These are phyloP conservation scores for Scheffersomyces coipomensis DNA, from an alignment of 805 yeast genomes.

Conservation along the genomic window DNA sequence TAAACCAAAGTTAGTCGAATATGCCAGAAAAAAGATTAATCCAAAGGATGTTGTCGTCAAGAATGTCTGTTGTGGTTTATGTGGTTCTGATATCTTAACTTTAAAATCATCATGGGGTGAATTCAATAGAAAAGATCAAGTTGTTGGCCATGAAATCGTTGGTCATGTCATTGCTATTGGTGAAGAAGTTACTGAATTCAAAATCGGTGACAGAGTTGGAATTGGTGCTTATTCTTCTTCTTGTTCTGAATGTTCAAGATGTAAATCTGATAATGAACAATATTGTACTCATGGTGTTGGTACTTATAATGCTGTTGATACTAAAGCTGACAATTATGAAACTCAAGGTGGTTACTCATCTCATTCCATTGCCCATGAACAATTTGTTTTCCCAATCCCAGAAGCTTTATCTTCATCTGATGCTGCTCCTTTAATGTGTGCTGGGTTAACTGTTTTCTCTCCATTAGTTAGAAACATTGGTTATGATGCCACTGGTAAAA, in stretches of 20 bases:
- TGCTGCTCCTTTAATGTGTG: conserved; percentile 57
- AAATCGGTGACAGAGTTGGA: conserved; percentile 76
- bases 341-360: conserved; percentile 53
- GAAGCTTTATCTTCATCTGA: conserved; percentile 36
- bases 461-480: conserved; percentile 46
- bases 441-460: conserved; percentile 53
- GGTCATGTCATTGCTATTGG: conserved; percentile 67
- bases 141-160: conserved; percentile 65
- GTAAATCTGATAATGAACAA: conserved; percentile 35
- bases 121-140: conserved; percentile 26
- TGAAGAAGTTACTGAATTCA: conserved; percentile 45
- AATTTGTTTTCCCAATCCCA: conserved; percentile 49
- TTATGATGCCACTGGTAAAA: conserved; percentile 23
- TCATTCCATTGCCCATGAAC: conserved; percentile 42
- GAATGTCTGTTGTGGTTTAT: conserved; percentile 62
- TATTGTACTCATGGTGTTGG: conserved; percentile 49
- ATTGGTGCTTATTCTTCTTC: conserved; percentile 68
- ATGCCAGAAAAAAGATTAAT: conserved; percentile 22
- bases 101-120: conserved; percentile 53
- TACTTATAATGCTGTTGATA: conserved; percentile 52
- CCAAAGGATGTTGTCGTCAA: conserved; percentile 53
- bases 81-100: conserved; percentile 62
- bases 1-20: conserved; percentile 30
- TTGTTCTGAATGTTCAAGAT: conserved; percentile 64
- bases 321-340: conserved; percentile 22